Evolutionary conservation across 176 grass and related monocot genomes (phyloP), one percentile per base, ranked within the genome.

Genomic region (Cocos nucifera): DNA sequence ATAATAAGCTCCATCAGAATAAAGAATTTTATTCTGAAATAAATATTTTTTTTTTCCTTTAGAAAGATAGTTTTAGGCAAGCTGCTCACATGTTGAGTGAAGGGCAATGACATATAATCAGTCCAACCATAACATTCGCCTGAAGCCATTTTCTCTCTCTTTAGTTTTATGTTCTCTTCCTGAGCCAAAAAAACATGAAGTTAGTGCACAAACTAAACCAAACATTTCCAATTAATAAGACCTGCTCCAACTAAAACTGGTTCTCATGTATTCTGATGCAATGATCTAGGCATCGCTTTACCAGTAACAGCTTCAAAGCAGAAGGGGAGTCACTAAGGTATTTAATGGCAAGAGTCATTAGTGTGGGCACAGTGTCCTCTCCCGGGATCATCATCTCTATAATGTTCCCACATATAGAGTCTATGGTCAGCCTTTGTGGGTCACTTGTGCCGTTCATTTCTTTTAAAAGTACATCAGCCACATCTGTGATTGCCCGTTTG

Each of bases 311-410:
- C 35, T 44, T 44, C 35, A 44, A 44, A 44, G 35, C 35, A 44
- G 35, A 12, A 44, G 35, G 35, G 35, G 35, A 44, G 35, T 44
- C 35, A 44, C 35, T 44, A 14, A 44, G 35, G 10, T 44, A 44
- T 14, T 44, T 44, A 44, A 44, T 44, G 8, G 10, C 35, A 10
- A 44, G 35, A 44, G 35, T 44, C 35, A 44, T 44, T 44, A 50
- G 20, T 14, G 21, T 58, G 2, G 55, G 67, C 15, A 70, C 54
- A 1, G 21, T 50, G 8, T 70, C 35, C 15, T 50, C 28, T n/a
- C 66, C 53, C 5, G 55, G 54, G 5, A 70, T 51, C 55, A 58
- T 59, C 67, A 58, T 55, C 67, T 70, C 55, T 58, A 57, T 70
- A 14, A 58, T 70, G 19, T 22, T n/a, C n/a, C 12, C 27, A 6